A percentile compares a stretch with the other conserved stretches of the same genome.
These are phyloP conservation scores for Bisporella sp. DNA, from an alignment of 2,329 filamentous ascomycete genomes.

Conservation along the genomic window DNA sequence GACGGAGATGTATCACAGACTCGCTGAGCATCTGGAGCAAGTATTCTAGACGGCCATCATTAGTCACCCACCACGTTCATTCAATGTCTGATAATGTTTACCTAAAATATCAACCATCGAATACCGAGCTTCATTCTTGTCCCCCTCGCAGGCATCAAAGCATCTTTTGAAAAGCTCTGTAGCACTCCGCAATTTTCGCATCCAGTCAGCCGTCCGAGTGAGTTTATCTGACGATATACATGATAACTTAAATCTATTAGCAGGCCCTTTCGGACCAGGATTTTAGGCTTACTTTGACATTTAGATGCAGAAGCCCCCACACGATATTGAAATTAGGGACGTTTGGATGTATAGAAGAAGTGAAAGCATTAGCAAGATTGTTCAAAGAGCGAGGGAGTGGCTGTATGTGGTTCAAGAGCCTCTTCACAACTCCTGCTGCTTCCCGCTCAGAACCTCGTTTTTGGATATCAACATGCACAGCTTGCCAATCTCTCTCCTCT, in stretches of 20 bases:
- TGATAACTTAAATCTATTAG: conserved; percentile 5
- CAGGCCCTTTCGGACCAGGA: too few relatives aligned
- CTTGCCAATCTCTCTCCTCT: conserved; percentile 9
- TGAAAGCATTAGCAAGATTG: conserved; percentile 6
- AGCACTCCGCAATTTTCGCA: conserved; percentile 7
- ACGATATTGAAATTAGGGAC: conserved; percentile 7
- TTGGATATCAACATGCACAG: conserved; percentile 9
- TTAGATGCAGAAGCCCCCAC: conserved; percentile 14
- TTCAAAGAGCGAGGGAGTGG: conserved; percentile 10
- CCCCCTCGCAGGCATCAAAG: conserved; percentile 8
- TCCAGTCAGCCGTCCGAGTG: conserved; percentile 2
- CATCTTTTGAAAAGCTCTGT: conserved; percentile 13
- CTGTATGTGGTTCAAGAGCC: conserved; percentile 6
- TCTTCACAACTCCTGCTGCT: conserved; percentile 1
- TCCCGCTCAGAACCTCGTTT: conserved; percentile 2
- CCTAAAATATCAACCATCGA: conserved; percentile 10
- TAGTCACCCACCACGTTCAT: not conserved
- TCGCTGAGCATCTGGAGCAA: conserved; percentile 5
- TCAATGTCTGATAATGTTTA: not conserved
- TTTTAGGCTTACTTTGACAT: conserved; percentile 7
- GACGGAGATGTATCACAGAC: conserved; percentile 6
- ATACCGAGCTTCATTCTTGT: conserved; percentile 10
- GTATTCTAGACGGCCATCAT: not conserved
- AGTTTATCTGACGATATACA: conserved; percentile 8
- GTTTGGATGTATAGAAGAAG: conserved; percentile 1